Evolutionary conservation across 2,329 filamentous ascomycete species (phyloP), one percentile per base, ranked within the genome.

Genomic region (Cladorrhinum sp.): DNA sequence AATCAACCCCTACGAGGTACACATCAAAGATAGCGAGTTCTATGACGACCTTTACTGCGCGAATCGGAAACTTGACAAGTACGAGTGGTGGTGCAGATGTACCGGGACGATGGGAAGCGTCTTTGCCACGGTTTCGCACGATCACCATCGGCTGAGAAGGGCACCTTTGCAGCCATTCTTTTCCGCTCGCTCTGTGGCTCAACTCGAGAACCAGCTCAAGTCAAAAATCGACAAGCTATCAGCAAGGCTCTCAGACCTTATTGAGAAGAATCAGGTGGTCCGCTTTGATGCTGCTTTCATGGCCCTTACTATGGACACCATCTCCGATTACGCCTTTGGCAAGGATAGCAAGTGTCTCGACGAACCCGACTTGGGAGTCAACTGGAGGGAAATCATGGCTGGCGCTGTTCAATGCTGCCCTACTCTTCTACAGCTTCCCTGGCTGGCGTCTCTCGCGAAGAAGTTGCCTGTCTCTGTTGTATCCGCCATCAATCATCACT

Each of bases 301-400:
- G 50, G 57, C 57, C 7, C 25, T 61, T 25, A 57, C 56, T 6
- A 63, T 41, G 54, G 75, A 78, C 59, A 70, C 76, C 16, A 74
- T 75, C 55, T 72, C 70, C 0, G 65, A 74, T 18, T 77, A 77
- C 56, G 70, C 68, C 18, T 77, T 75, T 41, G 76, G 71, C 12
- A 69, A 68, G 62, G 71, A 71, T 52, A 66, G 65, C n/a, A 64
- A 64, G 1, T 72, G 71, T 52, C 67, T 75, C 16, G 73, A 75
- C 55, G 60, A 68, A 36, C 64, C 65, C 3, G 68, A 71, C 57
- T 71, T 71, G 58, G 49, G 60, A 32, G 63, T 63, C 20, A 12
- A 51, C 13, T 68, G 64, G 65, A 66, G 64, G 52, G 29, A 66
- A 24, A 65, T 60, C 18, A 50, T 69, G 27, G 56, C 65, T 10